Base-by-base conservation (phyloP, 768 basidiomycete genomes). In the Lactarius quietus region DNA sequence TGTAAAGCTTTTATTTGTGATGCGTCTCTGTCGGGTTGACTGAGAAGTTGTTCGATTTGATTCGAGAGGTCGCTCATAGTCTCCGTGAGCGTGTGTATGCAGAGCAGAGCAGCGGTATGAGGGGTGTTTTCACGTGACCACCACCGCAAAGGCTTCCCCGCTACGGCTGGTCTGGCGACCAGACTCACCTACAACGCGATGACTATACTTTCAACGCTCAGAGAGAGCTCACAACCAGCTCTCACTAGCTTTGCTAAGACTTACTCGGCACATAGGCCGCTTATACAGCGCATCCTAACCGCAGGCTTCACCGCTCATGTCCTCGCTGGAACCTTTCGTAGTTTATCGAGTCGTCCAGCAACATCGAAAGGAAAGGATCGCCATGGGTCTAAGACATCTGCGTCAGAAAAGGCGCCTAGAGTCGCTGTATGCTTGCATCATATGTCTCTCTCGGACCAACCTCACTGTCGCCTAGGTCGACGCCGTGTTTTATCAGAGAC, bases 401-500 rank as follows among this genome's bases (percentile, higher is more conserved):
- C 71, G 17, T 65, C 76, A 36, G 79, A 79, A 59, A 85, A 81
- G 71, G 76, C 82, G 29, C 77, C 83, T 6, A 81, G 83, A 67
- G 91, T 93, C 38, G 90, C 90, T 36, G 92, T 92, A 69, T 73
- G 86, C 76, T 15, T 10, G 18, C 38, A 23, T 43, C 36, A n/a
- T 17, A 23, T 15, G 8, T 57, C 20, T 29, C 62, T 35, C 43
- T 56, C 23, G 48, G 9, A 29, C 61, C 18, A 6, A 51, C 28
- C 43, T 45, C 14, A 20, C 4, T n/a, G 20, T 62, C 56, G 18
- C n/a, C 28, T 53, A 94, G 88, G 89, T 96, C n/a, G 96, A 98
- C 75, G 90, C 90, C 2, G 74, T 92, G 23, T 98, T 98, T 78
- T 95, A 94, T 72, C 82, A 86, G 66, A 85, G 93, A 10, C 82